Percentiles rank a stretch among this genome's conserved stretches.
These are phyloP conservation scores for Tremellales sp. DNA, from an alignment of 1,284 basidiomycete species.

Conservation along the genomic window DNA sequence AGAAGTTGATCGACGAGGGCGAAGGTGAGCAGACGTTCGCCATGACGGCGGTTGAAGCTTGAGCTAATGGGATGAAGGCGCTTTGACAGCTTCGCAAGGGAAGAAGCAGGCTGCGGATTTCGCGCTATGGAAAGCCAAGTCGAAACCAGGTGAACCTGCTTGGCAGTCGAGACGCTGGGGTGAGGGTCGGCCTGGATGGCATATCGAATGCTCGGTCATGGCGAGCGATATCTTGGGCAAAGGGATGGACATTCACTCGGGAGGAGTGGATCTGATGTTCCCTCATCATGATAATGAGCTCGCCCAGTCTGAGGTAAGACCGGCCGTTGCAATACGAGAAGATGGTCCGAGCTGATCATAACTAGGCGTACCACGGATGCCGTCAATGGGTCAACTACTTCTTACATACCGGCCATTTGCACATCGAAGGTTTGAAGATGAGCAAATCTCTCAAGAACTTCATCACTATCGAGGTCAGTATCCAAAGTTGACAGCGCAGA, in stretches of 20 bases:
- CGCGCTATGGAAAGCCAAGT: slow-evolving; percentile 90
- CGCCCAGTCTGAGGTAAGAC: slow-evolving; percentile 85
- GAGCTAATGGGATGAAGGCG: slow-evolving; percentile 50
- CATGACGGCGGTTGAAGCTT: slow-evolving; percentile 1
- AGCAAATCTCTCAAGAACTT: slow-evolving; percentile 99
- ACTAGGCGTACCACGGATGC: slow-evolving; percentile 90
- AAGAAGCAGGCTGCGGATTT: slow-evolving; percentile 70
- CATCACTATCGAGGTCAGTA: slow-evolving; percentile 88
- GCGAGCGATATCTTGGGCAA: slow-evolving; percentile 87
- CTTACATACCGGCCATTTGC: slow-evolving; percentile 94
- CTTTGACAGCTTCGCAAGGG: slow-evolving; percentile 61
- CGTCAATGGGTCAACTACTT: slow-evolving; percentile 98
- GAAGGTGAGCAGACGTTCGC: slow-evolving; percentile 60
- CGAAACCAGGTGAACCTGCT: slow-evolving; percentile 94
- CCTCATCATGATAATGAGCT: slow-evolving; percentile 99
- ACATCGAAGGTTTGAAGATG: slow-evolving; percentile 99
- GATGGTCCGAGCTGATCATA: background rate
- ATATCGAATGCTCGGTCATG: slow-evolving; percentile 99
- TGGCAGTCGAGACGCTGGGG: slow-evolving; percentile 97
- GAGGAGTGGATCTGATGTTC: slow-evolving; percentile 94
- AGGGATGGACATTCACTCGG: slow-evolving; percentile 96
- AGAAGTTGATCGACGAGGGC: slow-evolving; percentile 83
- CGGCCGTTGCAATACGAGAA: background rate
- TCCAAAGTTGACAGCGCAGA: background rate
- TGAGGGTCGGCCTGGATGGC: slow-evolving; percentile 95